Percentiles rank a stretch among this genome's conserved stretches.
These are phyloP conservation scores for Moricandia arvensis DNA, from an alignment of 345 rosid genomes.

Conservation along the genomic window DNA sequence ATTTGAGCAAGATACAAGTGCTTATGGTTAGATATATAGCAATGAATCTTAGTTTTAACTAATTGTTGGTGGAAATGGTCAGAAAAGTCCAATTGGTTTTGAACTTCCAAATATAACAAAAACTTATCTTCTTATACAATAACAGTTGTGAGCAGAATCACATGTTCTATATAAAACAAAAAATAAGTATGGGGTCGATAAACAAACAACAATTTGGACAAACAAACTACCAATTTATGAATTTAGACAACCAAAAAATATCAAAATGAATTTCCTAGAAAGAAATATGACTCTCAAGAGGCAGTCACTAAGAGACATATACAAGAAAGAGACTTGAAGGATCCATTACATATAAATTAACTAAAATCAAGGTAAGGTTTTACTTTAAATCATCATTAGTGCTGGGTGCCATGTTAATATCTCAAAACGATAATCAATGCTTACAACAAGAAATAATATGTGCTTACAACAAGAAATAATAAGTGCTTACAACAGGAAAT, in stretches of 20 bases:
- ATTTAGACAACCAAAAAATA: neutral
- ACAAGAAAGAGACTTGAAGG: slow-evolving; percentile 2
- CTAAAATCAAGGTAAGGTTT: neutral
- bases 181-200: neutral
- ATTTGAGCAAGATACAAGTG: slow-evolving; percentile 48
- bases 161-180: neutral
- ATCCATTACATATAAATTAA: neutral
- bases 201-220: too few relatives aligned
- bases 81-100: neutral
- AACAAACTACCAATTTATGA: neutral
- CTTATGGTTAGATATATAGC: slow-evolving; percentile 12
- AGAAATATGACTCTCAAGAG: neutral
- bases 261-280: neutral
- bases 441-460: too few relatives aligned
- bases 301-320: neutral
- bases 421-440: slow-evolving; percentile 1
- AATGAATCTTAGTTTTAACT: neutral
- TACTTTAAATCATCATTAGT: neutral
- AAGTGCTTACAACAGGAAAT: neutral
- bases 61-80: neutral
- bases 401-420: neutral
- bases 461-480: too few relatives aligned
- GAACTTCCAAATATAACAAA: slow-evolving; percentile 4
- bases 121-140: slow-evolving; percentile 1
- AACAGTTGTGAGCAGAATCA: slow-evolving; percentile 1